Percentiles rank a stretch among this genome's conserved stretches.
These are phyloP conservation scores for Solanum pinnatisectum DNA, from an alignment of 257 asterid species.

Conservation along the genomic window DNA sequence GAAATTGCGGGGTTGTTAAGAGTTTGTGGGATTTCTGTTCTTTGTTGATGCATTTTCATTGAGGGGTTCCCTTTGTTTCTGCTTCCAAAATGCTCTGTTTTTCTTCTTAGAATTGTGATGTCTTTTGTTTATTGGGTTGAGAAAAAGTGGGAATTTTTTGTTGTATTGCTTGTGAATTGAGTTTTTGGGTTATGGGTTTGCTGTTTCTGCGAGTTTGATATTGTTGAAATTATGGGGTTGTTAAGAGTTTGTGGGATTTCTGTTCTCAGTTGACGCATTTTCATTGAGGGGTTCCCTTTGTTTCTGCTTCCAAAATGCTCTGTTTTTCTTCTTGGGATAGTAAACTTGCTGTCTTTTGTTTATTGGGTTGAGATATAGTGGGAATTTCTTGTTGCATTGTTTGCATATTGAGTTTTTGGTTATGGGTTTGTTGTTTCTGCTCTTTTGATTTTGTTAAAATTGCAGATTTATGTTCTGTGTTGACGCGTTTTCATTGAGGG, in stretches of 20 bases:
- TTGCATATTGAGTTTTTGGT: background rate
- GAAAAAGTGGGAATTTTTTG: background rate
- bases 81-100: background rate
- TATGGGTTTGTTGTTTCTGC: background rate
- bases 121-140: background rate
- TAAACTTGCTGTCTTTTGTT: background rate
- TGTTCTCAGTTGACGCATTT: background rate
- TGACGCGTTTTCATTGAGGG: background rate
- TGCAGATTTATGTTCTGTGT: background rate
- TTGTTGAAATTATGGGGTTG: background rate
- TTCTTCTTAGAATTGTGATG: background rate
- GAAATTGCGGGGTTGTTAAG: background rate
- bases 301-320: background rate
- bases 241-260: background rate
- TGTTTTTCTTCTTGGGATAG: background rate
- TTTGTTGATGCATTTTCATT: background rate
- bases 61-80: background rate
- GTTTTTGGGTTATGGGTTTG: background rate
- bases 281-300: background rate
- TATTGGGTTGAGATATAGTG: background rate
- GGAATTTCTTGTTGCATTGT: background rate
- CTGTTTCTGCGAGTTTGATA: background rate
- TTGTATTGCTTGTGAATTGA: background rate
- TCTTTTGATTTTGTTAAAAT: background rate
- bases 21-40: background rate